phyloP scores from a whole-genome alignment of 2,329 filamentous ascomycete species.

The Talaromyces sp. region DNA sequence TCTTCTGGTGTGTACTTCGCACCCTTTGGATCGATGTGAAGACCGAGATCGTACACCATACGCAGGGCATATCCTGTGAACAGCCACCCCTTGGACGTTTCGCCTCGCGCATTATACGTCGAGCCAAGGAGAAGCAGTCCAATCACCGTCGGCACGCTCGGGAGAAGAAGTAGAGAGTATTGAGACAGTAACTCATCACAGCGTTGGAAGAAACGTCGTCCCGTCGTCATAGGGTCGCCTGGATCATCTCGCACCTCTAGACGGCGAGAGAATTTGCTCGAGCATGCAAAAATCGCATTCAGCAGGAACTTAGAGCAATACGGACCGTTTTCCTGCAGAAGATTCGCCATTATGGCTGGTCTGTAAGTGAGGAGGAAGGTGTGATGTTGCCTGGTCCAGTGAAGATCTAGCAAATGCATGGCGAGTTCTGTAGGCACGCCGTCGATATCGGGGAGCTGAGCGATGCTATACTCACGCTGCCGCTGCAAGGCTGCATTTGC shows the following conservation, averaged over 20 bases:
- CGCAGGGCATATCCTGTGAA: constrained; percentile 39
- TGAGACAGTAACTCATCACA: constrained; percentile 35
- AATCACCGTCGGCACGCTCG: constrained; percentile 36
- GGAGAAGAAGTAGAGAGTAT: constrained; percentile 28
- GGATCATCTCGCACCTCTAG: constrained; percentile 31
- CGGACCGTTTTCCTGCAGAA: constrained; percentile 29
- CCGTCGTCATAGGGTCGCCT: constrained; percentile 31
- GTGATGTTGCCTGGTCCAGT: constrained; percentile 39
- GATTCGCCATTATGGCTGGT: constrained; percentile 35
- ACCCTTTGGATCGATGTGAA: constrained; percentile 34
- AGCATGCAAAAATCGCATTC: constrained; percentile 41
- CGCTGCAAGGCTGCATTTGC: constrained; percentile 21
- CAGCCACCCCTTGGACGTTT: constrained; percentile 33
- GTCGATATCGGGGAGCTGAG: constrained; percentile 15
- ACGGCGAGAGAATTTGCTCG: constrained; percentile 37
- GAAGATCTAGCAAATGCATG: constrained; percentile 35
- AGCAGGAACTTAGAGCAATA: constrained; percentile 37
- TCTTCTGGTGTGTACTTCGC: constrained; percentile 18
- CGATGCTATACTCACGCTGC: constrained; percentile 17
- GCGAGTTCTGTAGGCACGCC: constrained; percentile 27
- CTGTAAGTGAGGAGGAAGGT: constrained; percentile 37
- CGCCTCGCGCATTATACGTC: constrained; percentile 23
- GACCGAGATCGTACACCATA: constrained; percentile 40
- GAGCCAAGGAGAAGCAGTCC: constrained; percentile 29
- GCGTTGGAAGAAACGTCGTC: constrained; percentile 35